Percentiles rank a stretch among this genome's conserved stretches.
Conservation (phyloP, 352 stramenopile genomes). For the Phytophthora podocarpi region DNA sequence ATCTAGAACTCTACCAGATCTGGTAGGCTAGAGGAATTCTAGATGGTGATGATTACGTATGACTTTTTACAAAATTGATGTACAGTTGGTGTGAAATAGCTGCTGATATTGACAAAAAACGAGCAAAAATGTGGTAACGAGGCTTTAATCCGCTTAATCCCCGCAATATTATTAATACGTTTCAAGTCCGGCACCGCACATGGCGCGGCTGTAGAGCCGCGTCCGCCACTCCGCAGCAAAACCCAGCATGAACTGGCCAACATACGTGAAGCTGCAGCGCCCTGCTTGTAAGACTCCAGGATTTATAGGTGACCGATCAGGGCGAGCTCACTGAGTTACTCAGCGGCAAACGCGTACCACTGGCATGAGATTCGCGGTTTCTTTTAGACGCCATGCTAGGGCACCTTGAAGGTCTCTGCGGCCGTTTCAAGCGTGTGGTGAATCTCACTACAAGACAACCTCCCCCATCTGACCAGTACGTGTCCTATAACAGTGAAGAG, state of each 20-base stretch:
- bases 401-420: constrained; percentile 13
- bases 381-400: constrained; percentile 1
- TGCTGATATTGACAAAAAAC: too few relatives aligned
- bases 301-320: not conserved
- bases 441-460: constrained; percentile 14
- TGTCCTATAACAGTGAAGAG: too few relatives aligned
- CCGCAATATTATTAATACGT: too few relatives aligned
- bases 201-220: not conserved
- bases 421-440: constrained; percentile 1
- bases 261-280: not conserved
- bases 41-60: too few relatives aligned
- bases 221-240: too few relatives aligned
- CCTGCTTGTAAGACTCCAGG: not conserved
- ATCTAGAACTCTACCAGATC: too few relatives aligned
- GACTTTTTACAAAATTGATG: too few relatives aligned
- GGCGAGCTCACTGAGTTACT: not conserved
- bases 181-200: too few relatives aligned
- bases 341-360: constrained; percentile 21
- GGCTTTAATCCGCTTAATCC: constrained; percentile 10
- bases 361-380: constrained; percentile 18
- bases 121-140: too few relatives aligned
- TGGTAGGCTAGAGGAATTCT: too few relatives aligned
- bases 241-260: not conserved
- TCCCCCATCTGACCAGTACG: constrained; percentile 12
- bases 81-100: too few relatives aligned